Percentiles rank a stretch among this genome's conserved stretches.
phyloP scores from a whole-genome alignment of 495 filamentous ascomycete species.

The Aspergillus heteromorphus region DNA sequence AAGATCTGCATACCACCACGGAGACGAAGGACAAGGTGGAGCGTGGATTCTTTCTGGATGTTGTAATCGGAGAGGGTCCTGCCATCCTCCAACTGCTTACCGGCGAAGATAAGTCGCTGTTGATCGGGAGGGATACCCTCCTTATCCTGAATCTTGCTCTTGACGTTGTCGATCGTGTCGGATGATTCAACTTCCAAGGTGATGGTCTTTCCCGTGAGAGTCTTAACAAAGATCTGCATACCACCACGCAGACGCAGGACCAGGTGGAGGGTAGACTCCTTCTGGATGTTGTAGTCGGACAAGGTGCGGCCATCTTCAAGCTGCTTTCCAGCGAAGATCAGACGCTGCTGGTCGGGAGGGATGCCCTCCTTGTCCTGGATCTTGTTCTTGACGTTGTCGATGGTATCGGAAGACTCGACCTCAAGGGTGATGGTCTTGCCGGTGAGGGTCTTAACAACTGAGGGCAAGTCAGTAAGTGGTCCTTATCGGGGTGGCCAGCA shows the following conservation, averaged over 20 bases:
- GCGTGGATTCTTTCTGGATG: constrained; percentile 98
- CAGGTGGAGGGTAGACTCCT: constrained; percentile 65
- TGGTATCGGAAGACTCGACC: constrained; percentile 92
- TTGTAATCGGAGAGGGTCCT: constrained; percentile 98
- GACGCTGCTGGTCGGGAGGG: constrained; percentile 69
- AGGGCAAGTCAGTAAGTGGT: constrained; percentile 17
- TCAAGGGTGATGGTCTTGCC: constrained; percentile 98
- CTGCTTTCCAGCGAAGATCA: constrained; percentile 71
- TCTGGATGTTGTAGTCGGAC: constrained; percentile 71
- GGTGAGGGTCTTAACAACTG: constrained; percentile 82
- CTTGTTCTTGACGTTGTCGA: constrained; percentile 89
- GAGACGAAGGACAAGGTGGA: constrained; percentile 93
- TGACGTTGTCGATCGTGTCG: constrained; percentile 98
- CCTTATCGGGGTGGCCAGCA: not conserved
- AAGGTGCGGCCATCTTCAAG: constrained; percentile 67
- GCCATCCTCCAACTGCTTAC: constrained; percentile 90
- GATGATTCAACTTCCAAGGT: constrained; percentile 66
- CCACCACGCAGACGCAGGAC: constrained; percentile 69
- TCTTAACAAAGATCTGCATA: constrained; percentile 74
- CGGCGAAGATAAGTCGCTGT: constrained; percentile 92
- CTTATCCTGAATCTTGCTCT: constrained; percentile 97
- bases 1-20: constrained; percentile 98
- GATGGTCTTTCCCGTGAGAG: constrained; percentile 67
- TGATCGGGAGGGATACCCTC: constrained; percentile 94
- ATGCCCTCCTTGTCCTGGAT: constrained; percentile 79